A percentile compares a stretch with the other conserved stretches of the same genome.
phyloP scores from a whole-genome alignment of 2,329 filamentous ascomycete genomes.

The Aspergillus cejpii region DNA sequence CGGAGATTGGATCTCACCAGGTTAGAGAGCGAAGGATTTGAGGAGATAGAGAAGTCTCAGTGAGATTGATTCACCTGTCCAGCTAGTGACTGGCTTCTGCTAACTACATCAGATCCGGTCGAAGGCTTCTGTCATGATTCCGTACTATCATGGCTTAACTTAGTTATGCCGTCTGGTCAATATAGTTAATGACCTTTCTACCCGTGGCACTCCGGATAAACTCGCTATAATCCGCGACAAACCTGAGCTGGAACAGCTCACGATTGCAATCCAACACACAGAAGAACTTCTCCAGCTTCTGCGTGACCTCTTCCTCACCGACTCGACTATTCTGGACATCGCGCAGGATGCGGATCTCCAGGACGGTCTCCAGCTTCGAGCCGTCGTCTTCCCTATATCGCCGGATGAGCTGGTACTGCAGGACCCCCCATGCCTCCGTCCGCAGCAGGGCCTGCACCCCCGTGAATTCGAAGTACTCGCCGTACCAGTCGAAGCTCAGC shows the following conservation, averaged over 20 bases:
- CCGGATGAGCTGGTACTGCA: conserved; percentile 44
- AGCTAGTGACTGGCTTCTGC: too few species aligned
- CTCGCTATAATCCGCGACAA: conserved; percentile 9
- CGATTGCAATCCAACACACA: conserved; percentile 3
- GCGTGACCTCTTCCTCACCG: neutral
- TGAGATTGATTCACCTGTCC: too few species aligned
- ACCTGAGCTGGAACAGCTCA: conserved; percentile 13
- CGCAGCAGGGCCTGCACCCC: conserved; percentile 23
- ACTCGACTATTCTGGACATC: neutral
- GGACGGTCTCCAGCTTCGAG: conserved; percentile 3
- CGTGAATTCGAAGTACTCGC: conserved; percentile 36
- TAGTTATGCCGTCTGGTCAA: too few species aligned
- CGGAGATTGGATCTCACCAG: too few species aligned
- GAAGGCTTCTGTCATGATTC: too few species aligned
- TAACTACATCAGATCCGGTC: too few species aligned
- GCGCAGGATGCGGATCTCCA: conserved; percentile 19
- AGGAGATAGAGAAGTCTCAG: too few species aligned
- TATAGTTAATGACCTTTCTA: conserved; percentile 19
- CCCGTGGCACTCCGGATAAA: conserved; percentile 18
- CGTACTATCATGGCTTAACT: too few species aligned
- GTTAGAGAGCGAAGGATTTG: too few species aligned
- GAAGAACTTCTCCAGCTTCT: neutral
- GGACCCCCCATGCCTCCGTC: conserved; percentile 20
- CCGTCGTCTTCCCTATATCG: neutral
- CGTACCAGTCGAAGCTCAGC: conserved; percentile 43